Evolutionary conservation across 2,329 filamentous ascomycete genomes (phyloP), one percentile per base, ranked within the genome.

Genomic region (Phaeosphaeriaceae sp.): DNA sequence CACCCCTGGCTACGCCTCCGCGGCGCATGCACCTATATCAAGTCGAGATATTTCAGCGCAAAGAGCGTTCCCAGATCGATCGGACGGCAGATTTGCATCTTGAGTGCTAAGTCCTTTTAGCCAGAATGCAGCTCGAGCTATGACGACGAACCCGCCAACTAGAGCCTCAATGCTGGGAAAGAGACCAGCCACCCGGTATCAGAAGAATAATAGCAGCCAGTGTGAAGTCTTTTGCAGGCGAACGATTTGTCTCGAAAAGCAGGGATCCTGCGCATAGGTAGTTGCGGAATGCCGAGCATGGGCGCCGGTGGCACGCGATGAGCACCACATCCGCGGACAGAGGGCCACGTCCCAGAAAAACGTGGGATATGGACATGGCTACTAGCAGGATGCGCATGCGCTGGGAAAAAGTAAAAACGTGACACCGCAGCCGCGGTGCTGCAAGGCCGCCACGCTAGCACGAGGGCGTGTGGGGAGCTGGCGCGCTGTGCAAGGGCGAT

Each of bases 181-280:
- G 36, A 58, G 52, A 57, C 62, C 59, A 57, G 54, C 33, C 52
- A 62, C 62, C 62, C 58, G 59, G 62, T 62, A 65, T 53, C 44
- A 41, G n/a, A 36, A 41, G 13, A n/a, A 24, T 11, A 36, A 15
- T 15, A 24, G 52, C 42, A 58, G 54, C 53, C 58, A 52, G 44
- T 57, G 51, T 48, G 46, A 45, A 60, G 61, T 54, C 55, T 54
- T 51, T 40, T 48, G 20, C 22, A 21, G 19, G 33, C 19, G 44
- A 48, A 45, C 7, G 7, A 36, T 36, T 48, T 49, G 48, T 48
- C 20, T 20, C 24, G 41, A 27, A 40, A 46, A 52, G 50, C 56
- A 58, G 55, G 56, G 36, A 46, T 45, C 25, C 42, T 49, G 50
- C 21, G 48, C 15, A 27, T 5, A 27, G 25, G 25, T 27, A 27